Evolutionary conservation across 2,329 filamentous ascomycete genomes (phyloP).

Genomic region (Sordariomycetes sp.): DNA sequence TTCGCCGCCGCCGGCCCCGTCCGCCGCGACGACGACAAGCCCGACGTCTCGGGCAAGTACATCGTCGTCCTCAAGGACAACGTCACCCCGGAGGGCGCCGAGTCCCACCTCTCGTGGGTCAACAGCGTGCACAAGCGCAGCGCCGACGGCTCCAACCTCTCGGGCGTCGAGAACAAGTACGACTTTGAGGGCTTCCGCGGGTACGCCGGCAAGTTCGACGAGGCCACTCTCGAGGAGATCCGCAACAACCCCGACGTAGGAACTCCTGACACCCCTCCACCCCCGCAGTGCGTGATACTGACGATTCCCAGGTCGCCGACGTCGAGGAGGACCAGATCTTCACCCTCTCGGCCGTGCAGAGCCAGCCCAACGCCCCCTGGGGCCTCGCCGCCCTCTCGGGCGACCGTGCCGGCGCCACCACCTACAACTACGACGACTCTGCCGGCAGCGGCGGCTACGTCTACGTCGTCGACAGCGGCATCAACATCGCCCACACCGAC

Average conservation of each 20-base stretch:
- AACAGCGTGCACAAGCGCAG: slow-evolving; percentile 15
- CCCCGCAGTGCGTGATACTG: not conserved
- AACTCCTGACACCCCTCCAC: not conserved
- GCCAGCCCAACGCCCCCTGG: slow-evolving; percentile 24
- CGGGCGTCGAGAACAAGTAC: slow-evolving; percentile 3
- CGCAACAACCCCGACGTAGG: slow-evolving; percentile 24
- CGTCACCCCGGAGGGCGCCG: slow-evolving; percentile 12
- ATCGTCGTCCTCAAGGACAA: slow-evolving; percentile 29
- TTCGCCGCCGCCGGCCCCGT: too few relatives aligned
- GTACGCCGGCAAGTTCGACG: slow-evolving; percentile 28
- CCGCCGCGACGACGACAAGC: too few relatives aligned
- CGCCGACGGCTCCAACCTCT: slow-evolving; percentile 14
- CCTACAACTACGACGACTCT: slow-evolving; percentile 26
- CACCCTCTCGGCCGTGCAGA: slow-evolving; percentile 15
- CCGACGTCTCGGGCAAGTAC: slow-evolving; percentile 18
- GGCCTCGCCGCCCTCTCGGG: slow-evolving; percentile 31
- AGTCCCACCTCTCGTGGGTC: slow-evolving; percentile 18
- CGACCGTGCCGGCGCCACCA: slow-evolving; percentile 15
- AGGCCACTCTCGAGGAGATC: slow-evolving; percentile 24
- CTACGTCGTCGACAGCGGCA: slow-evolving; percentile 43
- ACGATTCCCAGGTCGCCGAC: slow-evolving; percentile 8
- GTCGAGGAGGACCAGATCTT: slow-evolving; percentile 13
- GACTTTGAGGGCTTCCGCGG: slow-evolving; percentile 16
- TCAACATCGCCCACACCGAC: slow-evolving; percentile 28
- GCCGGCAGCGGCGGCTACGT: slow-evolving; percentile 27